Conservation (phyloP, 306 rosid species). For the Lathyrus oleraceus region DNA sequence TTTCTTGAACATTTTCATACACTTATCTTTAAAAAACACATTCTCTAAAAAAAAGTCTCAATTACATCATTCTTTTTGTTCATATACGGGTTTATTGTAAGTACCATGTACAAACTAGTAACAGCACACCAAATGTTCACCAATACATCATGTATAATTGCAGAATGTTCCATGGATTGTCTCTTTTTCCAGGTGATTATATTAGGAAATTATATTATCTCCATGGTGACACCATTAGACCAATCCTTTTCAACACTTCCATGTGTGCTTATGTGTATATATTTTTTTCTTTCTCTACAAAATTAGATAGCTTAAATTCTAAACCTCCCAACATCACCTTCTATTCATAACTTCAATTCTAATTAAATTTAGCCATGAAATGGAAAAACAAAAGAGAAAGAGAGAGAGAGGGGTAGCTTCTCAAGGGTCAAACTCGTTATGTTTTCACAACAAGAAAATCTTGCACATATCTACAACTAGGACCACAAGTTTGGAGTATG, state of each 20-base stretch:
- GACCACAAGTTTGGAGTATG: slow-evolving; percentile 59
- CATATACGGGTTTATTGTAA: slow-evolving; percentile 1
- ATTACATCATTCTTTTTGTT: background rate
- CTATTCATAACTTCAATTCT: slow-evolving; percentile 25
- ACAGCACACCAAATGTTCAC: slow-evolving; percentile 17
- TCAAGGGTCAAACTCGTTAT: slow-evolving; percentile 51
- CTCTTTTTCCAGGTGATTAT: slow-evolving; percentile 30
- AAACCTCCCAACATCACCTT: slow-evolving; percentile 37
- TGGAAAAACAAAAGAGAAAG: slow-evolving; percentile 11
- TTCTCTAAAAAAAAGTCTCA: no score
- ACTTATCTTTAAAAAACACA: no score
- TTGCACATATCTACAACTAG: slow-evolving; percentile 55
- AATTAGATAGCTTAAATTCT: slow-evolving; percentile 10
- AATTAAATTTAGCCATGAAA: slow-evolving; percentile 34
- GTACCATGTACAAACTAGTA: slow-evolving; percentile 20
- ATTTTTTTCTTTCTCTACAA: background rate
- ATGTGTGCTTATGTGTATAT: background rate
- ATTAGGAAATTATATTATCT: slow-evolving; percentile 22
- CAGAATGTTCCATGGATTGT: slow-evolving; percentile 37
- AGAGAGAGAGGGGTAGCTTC: slow-evolving; percentile 4
- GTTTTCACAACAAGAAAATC: slow-evolving; percentile 61
- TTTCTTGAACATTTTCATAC: no score
- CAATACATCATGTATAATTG: slow-evolving; percentile 25
- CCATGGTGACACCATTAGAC: slow-evolving; percentile 22
- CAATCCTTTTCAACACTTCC: slow-evolving; percentile 32